Evolutionary conservation across 495 filamentous ascomycete genomes (phyloP).

Genomic region (Xylaria venustula): DNA sequence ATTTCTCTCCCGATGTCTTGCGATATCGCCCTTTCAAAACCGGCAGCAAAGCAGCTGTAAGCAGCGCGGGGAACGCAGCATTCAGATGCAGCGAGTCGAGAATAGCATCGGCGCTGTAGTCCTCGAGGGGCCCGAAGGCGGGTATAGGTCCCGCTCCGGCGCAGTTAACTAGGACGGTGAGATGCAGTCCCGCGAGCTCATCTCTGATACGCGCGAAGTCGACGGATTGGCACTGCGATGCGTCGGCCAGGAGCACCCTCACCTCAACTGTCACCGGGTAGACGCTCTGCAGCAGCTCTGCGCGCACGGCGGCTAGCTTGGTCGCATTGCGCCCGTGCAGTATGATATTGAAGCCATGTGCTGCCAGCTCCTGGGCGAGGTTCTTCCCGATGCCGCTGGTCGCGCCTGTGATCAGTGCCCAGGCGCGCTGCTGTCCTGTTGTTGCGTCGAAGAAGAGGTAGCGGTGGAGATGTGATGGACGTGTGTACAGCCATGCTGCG

Average conservation of each 20-base stretch:
- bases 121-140: constrained; percentile 9
- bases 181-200: constrained; percentile 23
- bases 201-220: constrained; percentile 16
- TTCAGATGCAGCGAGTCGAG: constrained; percentile 10
- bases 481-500: constrained; percentile 8
- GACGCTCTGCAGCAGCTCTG: too few species aligned
- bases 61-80: constrained; percentile 4
- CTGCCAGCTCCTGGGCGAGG: constrained; percentile 50
- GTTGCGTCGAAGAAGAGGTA: constrained; percentile 1
- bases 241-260: constrained; percentile 26
- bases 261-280: too few species aligned
- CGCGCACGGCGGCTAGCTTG: constrained; percentile 38
- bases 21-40: neutral
- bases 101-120: neutral
- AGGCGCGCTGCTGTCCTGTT: constrained; percentile 29
- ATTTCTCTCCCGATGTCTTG: too few species aligned
- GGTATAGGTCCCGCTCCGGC: constrained; percentile 21
- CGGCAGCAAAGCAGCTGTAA: constrained; percentile 11
- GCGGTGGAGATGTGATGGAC: neutral
- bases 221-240: constrained; percentile 14
- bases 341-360: constrained; percentile 55
- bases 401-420: constrained; percentile 61
- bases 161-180: constrained; percentile 35
- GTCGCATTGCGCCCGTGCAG: constrained; percentile 52
- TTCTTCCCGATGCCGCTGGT: constrained; percentile 59